phyloP scores from a whole-genome alignment of 768 basidiomycete species.

The Hericium erinaceus region DNA sequence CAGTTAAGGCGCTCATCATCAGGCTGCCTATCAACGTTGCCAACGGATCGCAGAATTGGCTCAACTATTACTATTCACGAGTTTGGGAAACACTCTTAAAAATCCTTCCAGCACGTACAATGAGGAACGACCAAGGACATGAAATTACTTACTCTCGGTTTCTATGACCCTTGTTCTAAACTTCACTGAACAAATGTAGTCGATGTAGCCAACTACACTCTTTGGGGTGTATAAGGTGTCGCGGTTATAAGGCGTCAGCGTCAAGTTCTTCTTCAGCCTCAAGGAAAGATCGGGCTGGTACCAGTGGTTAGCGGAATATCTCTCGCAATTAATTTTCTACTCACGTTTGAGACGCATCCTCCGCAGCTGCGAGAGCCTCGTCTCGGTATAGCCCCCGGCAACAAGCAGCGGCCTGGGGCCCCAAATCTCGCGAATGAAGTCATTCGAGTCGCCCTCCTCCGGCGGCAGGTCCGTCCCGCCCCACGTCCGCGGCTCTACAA shows the following conservation, averaged over 20 bases:
- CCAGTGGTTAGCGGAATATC: neutral
- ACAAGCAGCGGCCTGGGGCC: constrained; percentile 3
- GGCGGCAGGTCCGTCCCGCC: neutral
- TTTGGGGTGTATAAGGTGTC: constrained; percentile 11
- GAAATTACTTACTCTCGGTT: no score
- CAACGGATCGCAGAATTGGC: neutral
- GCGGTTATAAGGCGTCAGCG: constrained; percentile 19
- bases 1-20: neutral
- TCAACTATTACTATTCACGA: no score
- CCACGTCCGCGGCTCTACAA: neutral
- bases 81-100: no score
- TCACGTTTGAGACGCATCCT: neutral
- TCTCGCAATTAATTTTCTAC: neutral
- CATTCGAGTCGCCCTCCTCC: constrained; percentile 1
- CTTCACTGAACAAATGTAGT: constrained; percentile 20
- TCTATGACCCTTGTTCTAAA: neutral
- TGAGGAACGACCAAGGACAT: no score
- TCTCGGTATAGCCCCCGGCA: constrained; percentile 16
- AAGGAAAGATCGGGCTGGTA: constrained; percentile 24
- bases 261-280: constrained; percentile 19
- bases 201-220: constrained; percentile 22
- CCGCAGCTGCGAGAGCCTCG: constrained; percentile 9
- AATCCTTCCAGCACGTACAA: no score
- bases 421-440: constrained; percentile 14
- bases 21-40: neutral